Evolutionary conservation across 768 basidiomycete species (phyloP), one percentile per base, ranked within the genome.

Genomic region (Lanmaoa rubissima): DNA sequence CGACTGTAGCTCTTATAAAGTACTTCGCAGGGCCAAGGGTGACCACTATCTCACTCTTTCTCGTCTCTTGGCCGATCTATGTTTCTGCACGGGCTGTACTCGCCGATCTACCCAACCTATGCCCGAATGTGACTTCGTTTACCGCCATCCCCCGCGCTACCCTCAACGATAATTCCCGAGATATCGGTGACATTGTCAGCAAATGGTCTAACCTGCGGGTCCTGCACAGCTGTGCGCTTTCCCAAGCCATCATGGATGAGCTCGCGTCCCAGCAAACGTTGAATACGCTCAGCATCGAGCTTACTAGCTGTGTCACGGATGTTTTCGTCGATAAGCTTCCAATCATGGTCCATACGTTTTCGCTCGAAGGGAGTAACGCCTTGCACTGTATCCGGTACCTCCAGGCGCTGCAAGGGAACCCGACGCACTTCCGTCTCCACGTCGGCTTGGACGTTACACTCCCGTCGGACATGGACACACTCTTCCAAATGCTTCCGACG

Each of bases 101-200:
- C 3, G 53, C 41, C 12, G 35, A 55, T 44, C 28, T 55, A 10
- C 54, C 39, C 48, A 48, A 36, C 1, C 7, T 50, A 24, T 66
- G 46, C 45, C 65, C 65, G 2, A 66, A 66, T 41, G 53, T 65
- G 16, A 58, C 62, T 12, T 66, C 56, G 4, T 63, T 56, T 41
- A 55, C 54, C 3, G 36, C 53, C 31, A 41, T 41, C 35, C 49
- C 62, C n/a, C 57, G 48, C 6, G 36, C 54, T 1, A 56, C 61
- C 6, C 39, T 57, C 17, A 50, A 48, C 24, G 55, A 64, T 43
- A 46, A 50, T 19, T 54, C 55, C 2, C 41, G n/a, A 26, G 52
- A 57, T 41, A 48, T 63, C 7, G 58, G 55, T 8, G 55, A 44
- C n/a, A 54, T 64, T 40, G 52, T 60, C 8, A 13, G 40, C 14